These are phyloP conservation scores for Wickerhamiella kurtzmanii DNA, from an alignment of 805 yeast species.

Conservation along the genomic window DNA sequence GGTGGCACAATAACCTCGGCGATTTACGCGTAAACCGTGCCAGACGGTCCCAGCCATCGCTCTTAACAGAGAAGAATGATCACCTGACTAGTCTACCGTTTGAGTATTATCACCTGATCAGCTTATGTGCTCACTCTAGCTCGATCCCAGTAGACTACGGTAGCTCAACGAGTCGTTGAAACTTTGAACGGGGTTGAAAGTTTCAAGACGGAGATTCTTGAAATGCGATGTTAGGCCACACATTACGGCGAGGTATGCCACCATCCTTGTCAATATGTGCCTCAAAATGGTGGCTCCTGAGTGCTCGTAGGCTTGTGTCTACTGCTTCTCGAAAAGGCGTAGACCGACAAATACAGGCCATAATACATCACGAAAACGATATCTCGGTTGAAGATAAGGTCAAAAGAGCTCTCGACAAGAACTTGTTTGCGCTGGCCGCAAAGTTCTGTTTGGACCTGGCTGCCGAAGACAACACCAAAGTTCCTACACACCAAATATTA, in stretches of 20 bases:
- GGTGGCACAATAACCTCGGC: neutral
- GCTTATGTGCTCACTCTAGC: too few species aligned
- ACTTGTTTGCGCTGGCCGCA: constrained; percentile 13
- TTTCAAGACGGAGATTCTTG: too few species aligned
- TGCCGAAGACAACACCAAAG: neutral
- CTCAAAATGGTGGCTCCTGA: neutral
- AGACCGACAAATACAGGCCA: neutral
- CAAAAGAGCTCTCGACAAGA: neutral
- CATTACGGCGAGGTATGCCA: neutral
- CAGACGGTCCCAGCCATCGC: neutral
- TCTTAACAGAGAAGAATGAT: neutral
- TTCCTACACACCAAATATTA: neutral
- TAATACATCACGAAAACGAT: neutral
- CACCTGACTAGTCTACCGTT: too few species aligned
- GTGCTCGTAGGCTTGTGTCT: neutral
- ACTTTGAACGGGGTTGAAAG: neutral
- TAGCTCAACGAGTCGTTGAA: neutral
- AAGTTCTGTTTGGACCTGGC: constrained; percentile 1
- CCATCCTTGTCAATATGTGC: neutral
- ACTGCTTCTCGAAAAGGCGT: neutral
- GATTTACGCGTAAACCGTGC: neutral
- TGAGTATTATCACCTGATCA: too few species aligned
- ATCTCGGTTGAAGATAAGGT: neutral
- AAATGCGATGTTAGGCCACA: neutral
- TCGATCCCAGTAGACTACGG: too few species aligned